Evolutionary conservation across 2,329 filamentous ascomycete genomes (phyloP), one percentile per base, ranked within the genome.

Genomic region (Peltaster fructicola): DNA sequence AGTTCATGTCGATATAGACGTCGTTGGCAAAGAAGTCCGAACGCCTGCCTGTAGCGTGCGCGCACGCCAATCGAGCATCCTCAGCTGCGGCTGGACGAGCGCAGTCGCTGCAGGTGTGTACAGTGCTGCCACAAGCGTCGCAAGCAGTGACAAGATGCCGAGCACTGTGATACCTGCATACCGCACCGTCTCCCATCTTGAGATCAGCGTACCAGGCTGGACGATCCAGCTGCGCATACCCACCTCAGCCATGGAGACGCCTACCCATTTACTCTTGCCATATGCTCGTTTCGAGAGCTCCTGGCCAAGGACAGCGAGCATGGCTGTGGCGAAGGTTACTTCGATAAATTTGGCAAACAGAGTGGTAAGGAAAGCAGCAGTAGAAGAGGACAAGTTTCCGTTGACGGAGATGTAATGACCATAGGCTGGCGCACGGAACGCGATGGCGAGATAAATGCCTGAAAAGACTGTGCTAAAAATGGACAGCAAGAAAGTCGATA

Each of bases 41-140:
- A 81, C 68, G 3, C 59, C 48, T 1, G 71, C 73, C 8, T 52
- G 46, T 15, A 84, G 41, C 0, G 55, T 37, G 27, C 40, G 55
- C 1, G 45, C 30, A 20, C 71, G 48, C 53, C 62, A 64, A 1
- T 45, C 43, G 1, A 69, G 66, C 31, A 63, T 64, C 26, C 63
- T 69, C 5, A 85, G 56, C 38, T 77, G 74, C 0, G 79, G 79
- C 3, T 75, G 63, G 1, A 85, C 74, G 47, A 85, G 55, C 6
- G 76, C 71, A 33, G 80, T 73, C 0, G 74, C 74, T 0, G 78
- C 78, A 2, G 76, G 76, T 0, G 74, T 80, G 43, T 84, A 88
- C 5, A 85, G 59, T 39, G 75, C 69, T 0, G 72, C 67, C 1
- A 69, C 56, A 2, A 81, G 31, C 0, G 76, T 69, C 2, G 73